Evolutionary conservation across 345 rosid genomes (phyloP).

Genomic region (Rhodomyrtus tomentosa): DNA sequence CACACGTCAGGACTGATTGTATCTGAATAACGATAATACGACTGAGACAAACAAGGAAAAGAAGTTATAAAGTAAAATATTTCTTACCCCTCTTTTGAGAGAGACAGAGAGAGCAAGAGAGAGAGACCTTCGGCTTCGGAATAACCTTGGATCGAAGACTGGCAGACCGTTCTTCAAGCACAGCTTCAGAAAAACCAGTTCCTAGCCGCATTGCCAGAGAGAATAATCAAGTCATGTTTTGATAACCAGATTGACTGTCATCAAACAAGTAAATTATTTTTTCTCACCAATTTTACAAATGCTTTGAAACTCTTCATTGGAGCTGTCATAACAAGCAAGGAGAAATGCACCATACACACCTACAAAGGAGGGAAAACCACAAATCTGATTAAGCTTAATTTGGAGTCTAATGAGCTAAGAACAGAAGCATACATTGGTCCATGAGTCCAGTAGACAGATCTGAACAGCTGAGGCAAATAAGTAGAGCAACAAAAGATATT

Average conservation of each 20-base stretch:
- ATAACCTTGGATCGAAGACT: slow-evolving; percentile 80
- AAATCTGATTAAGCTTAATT: not conserved
- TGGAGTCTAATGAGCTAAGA: not conserved
- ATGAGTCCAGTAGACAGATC: not conserved
- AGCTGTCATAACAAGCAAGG: slow-evolving; percentile 76
- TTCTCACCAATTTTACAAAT: slow-evolving; percentile 83
- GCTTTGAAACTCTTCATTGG: slow-evolving; percentile 83
- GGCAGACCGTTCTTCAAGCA: slow-evolving; percentile 75
- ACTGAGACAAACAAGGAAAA: slow-evolving; percentile 26
- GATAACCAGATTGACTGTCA: not conserved
- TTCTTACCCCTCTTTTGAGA: not conserved
- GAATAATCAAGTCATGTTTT: not conserved
- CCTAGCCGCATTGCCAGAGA: slow-evolving; percentile 20
- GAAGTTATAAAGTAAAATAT: not conserved
- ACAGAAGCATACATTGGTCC: not conserved
- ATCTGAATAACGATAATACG: slow-evolving; percentile 65
- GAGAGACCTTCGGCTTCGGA: slow-evolving; percentile 59
- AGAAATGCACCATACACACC: slow-evolving; percentile 94
- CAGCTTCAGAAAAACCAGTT: slow-evolving; percentile 77
- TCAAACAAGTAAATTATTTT: not conserved
- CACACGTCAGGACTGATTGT: slow-evolving; percentile 77
- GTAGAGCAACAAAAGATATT: not conserved
- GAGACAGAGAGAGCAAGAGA: slow-evolving; percentile 9
- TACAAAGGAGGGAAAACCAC: slow-evolving; percentile 2
- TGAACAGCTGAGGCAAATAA: not conserved